Evolutionary conservation across 371 early-diverging fungal species (phyloP), one percentile per base, ranked within the genome.

Genomic region (Saksenaea vasiformis): DNA sequence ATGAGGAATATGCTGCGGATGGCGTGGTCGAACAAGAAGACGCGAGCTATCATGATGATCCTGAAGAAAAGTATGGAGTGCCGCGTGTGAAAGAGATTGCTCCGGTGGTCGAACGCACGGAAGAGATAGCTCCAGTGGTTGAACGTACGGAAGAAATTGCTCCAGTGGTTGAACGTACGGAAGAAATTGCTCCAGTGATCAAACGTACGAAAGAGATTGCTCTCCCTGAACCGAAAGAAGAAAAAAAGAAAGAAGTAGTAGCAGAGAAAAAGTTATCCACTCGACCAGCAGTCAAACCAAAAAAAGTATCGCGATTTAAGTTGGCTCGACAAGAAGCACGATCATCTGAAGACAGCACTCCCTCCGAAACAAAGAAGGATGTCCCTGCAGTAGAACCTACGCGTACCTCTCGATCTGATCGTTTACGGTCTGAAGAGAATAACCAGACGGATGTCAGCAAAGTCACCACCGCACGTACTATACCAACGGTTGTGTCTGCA

Each of bases 21-120:
- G 77, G 83, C 11, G 60, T 72, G 17, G 84, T 85, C 1, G 85
- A 84, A 13, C 78, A 85, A 56, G 84, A 85, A 55, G 80, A 85
- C 39, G 79, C 79, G 8, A 84, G 88, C 14, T 70, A 79, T 24
- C 79, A 86, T 31, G 83, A 87, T 9, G 63, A 71, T 11, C 84
- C 83, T 22, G 67, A 54, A 41, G 57, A 61, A 36, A 59, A 51
- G 15, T 17, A 38, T 26, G 24, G 10, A 36, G 15, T 26, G 41
- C 31, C 31, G 7, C 2, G 31, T 2, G 31, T 31, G 31, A 31
- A 31, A 31, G 17, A 53, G 27, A 24, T 37, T 15, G 34, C 39
- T 19, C 35, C 60, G 26, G 19, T 19, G 15, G 28, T 41, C 24
- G 37, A 31, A 31, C 31, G 7, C 7, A 31, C 28, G n/a, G 34